Conservation (phyloP, 108 stramenopile genomes). For the Stephanodiscus triporus region DNA sequence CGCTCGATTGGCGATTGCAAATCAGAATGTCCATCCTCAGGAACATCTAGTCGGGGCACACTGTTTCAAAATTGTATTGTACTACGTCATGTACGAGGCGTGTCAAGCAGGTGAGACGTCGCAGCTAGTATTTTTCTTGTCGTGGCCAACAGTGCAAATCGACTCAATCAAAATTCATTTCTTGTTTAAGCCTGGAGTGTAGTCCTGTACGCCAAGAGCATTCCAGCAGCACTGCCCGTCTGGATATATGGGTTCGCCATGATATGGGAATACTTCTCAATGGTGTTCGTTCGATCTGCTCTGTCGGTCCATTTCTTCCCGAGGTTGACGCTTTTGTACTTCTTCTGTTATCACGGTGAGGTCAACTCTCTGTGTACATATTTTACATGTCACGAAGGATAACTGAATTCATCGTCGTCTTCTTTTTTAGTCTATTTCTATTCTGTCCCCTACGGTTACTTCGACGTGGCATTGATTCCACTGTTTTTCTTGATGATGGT, state of each 20-base stretch:
- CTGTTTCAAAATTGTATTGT: conserved; percentile 56
- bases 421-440: conserved; percentile 57
- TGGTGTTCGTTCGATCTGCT: conserved; percentile 58
- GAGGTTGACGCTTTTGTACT: conserved; percentile 53
- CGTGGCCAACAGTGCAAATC: background rate
- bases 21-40: conserved; percentile 41
- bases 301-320: conserved; percentile 64
- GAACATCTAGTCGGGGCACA: conserved; percentile 52
- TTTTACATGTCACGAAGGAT: background rate
- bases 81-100: conserved; percentile 74
- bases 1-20: conserved; percentile 45
- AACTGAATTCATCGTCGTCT: background rate
- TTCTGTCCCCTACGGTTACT: conserved; percentile 66
- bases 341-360: conserved; percentile 55
- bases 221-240: conserved; percentile 56
- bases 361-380: background rate
- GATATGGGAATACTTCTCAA: conserved; percentile 74
- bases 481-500: conserved; percentile 45
- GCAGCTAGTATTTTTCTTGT: background rate
- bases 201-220: conserved; percentile 67
- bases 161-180: background rate
- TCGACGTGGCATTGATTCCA: conserved; percentile 60
- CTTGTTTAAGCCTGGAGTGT: conserved; percentile 53
- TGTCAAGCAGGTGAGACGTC: conserved; percentile 50
- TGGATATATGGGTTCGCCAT: conserved; percentile 68